Base-by-base conservation (phyloP, 2,329 filamentous ascomycete genomes). In the Fusarium penzigii region DNA sequence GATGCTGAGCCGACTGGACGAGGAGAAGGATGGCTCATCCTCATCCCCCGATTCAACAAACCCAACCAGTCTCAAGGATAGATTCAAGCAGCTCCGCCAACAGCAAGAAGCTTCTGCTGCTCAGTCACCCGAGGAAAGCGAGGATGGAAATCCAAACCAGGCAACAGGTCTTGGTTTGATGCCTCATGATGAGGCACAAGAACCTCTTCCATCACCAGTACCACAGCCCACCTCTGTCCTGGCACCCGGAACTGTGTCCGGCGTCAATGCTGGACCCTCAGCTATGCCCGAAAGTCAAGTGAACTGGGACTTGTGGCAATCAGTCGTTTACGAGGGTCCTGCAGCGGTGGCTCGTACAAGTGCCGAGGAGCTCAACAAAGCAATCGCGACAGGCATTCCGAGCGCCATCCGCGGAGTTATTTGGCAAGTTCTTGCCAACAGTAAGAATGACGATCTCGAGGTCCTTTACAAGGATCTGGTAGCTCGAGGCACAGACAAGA, bases 241-340 rank as follows among this genome's bases (percentile, higher is more conserved):
- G 42, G 86, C 91, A 1, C 92, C 92, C 0, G 92, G 92, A 2
- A 97, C 92, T 2, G 91, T 88, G 8, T 87, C 90, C 11, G 92
- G 93, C 6, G 84, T 92, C 40, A 87, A 87, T 20, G 85, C 87
- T 17, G 89, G 89, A 1, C 89, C 88, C 9, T 87, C 90, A 3
- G 84, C 86, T 17, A 80, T 86, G 56, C 74, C 76, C 13, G 89
- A 92, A 65, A 78, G 79, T 14, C 87, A 90, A 20, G 94, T 99
- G n/a, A 92, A 99, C 68, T 99, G 94, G 94, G 94, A 99, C 71
- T 76, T 99, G 39, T 99, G 94, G 94, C 93, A 99, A 69, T 85
- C 89, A 20, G 88, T 99, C 5, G 94, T 99, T 34, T 95, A 97
- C 61, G 90, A 97, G 74, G 94, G 94, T 0, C 92, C 92, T 14